These are phyloP conservation scores for Sporopachydermia lactativora DNA, from an alignment of 805 yeast genomes.

Conservation along the genomic window DNA sequence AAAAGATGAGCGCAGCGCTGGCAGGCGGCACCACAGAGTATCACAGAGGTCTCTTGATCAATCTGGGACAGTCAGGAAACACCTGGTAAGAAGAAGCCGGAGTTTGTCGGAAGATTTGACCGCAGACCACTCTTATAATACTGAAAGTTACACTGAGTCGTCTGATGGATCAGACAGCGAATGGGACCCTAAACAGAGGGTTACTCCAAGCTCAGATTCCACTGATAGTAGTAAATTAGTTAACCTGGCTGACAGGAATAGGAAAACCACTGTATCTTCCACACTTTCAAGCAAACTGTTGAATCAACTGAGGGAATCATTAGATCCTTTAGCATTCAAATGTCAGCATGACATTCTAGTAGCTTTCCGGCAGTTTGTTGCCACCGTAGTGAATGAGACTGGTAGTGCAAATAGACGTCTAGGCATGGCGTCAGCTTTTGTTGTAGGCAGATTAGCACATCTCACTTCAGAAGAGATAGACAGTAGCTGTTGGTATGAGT, in stretches of 20 bases:
- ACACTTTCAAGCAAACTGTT: neutral
- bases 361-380: neutral
- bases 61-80: neutral
- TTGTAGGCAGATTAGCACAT: neutral
- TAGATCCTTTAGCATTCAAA: slow-evolving; percentile 1
- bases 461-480: neutral
- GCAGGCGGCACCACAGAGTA: too few species aligned
- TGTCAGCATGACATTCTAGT: neutral
- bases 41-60: neutral
- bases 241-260: neutral
- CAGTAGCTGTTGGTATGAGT: slow-evolving; percentile 1
- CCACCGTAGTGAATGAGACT: neutral
- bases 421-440: neutral
- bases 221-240: neutral
- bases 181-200: neutral
- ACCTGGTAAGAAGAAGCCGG: too few species aligned
- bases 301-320: neutral
- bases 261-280: neutral
- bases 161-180: too few species aligned
- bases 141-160: neutral
- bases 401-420: neutral
- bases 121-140: neutral
- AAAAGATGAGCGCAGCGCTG: too few species aligned
- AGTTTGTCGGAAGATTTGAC: neutral
- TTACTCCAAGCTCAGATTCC: neutral